phyloP scores from a whole-genome alignment of 768 basidiomycete genomes.

The Tylopilus rubrobrunneus region DNA sequence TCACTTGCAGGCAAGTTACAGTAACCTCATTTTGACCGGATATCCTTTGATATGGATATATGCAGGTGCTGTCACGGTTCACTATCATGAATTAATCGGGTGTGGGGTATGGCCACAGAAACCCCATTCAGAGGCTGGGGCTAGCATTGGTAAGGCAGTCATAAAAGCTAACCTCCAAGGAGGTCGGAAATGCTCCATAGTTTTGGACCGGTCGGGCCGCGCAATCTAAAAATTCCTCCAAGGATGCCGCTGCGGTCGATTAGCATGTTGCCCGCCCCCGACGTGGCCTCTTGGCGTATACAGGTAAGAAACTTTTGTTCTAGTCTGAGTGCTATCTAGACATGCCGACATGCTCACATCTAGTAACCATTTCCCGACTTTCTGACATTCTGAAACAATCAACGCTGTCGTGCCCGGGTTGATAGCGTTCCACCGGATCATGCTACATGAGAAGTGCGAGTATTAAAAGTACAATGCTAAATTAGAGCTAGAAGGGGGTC shows the following conservation, averaged over 20 bases:
- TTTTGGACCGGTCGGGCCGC: background rate
- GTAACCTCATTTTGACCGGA: background rate
- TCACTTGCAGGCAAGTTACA: background rate
- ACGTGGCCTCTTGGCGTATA: background rate
- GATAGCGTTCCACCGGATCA: slow-evolving; percentile 1
- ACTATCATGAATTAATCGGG: slow-evolving; percentile 2
- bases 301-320: background rate
- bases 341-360: background rate
- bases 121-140: slow-evolving; percentile 3
- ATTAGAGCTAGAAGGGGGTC: slow-evolving; percentile 6
- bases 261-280: background rate
- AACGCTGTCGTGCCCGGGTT: background rate
- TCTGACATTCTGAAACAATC: background rate
- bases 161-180: background rate
- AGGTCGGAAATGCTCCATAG: background rate
- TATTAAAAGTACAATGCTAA: slow-evolving; percentile 10
- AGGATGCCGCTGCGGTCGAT: background rate
- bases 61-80: background rate
- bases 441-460: slow-evolving; percentile 1
- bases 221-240: background rate
- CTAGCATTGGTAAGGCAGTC: background rate
- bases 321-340: background rate
- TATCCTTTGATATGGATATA: background rate
- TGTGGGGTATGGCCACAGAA: slow-evolving; percentile 6
- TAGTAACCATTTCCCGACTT: background rate